A percentile compares a stretch with the other conserved stretches of the same genome.
Conservation (phyloP, 2,329 filamentous ascomycete species). For the Cladosporium sp. region DNA sequence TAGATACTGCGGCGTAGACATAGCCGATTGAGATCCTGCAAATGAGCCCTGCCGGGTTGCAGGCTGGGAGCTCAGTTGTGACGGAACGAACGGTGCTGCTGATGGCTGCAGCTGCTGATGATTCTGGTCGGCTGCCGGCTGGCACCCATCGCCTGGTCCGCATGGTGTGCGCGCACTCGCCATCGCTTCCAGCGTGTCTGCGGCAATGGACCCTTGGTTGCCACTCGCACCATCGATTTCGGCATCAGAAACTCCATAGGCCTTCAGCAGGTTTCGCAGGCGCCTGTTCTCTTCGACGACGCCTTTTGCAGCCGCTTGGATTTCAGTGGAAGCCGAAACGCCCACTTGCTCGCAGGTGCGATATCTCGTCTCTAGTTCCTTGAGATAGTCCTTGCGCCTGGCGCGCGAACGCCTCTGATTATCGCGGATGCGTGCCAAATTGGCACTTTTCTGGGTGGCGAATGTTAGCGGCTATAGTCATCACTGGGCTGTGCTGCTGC, state of each 20-base stretch:
- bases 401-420: constrained; percentile 78
- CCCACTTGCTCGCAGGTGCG: constrained; percentile 66
- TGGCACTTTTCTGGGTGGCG: constrained; percentile 36
- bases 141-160: constrained; percentile 15
- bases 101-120: constrained; percentile 13
- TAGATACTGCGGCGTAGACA: not conserved
- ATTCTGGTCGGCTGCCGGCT: not conserved
- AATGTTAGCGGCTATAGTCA: not conserved
- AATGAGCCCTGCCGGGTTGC: not conserved
- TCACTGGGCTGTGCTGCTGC: not conserved
- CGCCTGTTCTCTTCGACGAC: constrained; percentile 71
- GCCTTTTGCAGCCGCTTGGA: constrained; percentile 68
- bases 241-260: constrained; percentile 59
- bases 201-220: constrained; percentile 20
- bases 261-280: constrained; percentile 61
- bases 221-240: constrained; percentile 45
- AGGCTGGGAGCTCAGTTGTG: not conserved
- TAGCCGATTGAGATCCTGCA: not conserved
- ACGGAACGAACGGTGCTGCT: not conserved
- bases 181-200: constrained; percentile 24
- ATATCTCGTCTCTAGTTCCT: constrained; percentile 67
- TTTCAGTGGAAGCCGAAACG: constrained; percentile 68
- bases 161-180: constrained; percentile 21
- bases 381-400: constrained; percentile 71
- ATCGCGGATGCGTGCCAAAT: constrained; percentile 67